These are phyloP conservation scores for Cicer bijugum DNA, from an alignment of 306 rosid species.

Conservation along the genomic window DNA sequence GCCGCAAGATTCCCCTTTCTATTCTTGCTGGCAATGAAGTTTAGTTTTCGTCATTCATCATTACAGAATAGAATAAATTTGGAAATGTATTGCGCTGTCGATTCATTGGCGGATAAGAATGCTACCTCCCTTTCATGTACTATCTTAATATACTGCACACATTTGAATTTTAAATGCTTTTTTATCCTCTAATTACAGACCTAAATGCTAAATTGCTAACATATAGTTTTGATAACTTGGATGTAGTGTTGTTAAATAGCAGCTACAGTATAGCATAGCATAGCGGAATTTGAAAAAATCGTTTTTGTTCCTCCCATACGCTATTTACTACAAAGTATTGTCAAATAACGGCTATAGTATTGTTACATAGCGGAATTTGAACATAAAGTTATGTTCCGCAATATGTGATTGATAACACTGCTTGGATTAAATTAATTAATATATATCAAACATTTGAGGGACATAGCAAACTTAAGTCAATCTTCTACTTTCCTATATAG, in stretches of 20 bases:
- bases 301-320: no score
- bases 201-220: neutral
- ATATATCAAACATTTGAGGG: no score
- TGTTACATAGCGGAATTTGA: no score
- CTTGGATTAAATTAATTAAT: no score
- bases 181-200: conserved; percentile 5
- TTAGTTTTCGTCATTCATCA: conserved; percentile 30
- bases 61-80: conserved; percentile 15
- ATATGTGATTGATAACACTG: no score
- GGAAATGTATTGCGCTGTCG: conserved; percentile 1
- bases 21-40: conserved; percentile 6
- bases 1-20: neutral
- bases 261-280: no score
- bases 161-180: conserved; percentile 17
- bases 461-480: no score
- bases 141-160: neutral
- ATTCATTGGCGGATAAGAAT: neutral
- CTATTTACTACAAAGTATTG: no score
- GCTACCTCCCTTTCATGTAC: neutral
- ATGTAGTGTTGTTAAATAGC: neutral
- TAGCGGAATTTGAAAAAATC: no score
- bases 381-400: no score
- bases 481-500: no score
- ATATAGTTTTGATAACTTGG: conserved; percentile 15
- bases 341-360: no score